Evolutionary conservation across 306 rosid genomes (phyloP).

Genomic region (Cucurbita argyrosperma): DNA sequence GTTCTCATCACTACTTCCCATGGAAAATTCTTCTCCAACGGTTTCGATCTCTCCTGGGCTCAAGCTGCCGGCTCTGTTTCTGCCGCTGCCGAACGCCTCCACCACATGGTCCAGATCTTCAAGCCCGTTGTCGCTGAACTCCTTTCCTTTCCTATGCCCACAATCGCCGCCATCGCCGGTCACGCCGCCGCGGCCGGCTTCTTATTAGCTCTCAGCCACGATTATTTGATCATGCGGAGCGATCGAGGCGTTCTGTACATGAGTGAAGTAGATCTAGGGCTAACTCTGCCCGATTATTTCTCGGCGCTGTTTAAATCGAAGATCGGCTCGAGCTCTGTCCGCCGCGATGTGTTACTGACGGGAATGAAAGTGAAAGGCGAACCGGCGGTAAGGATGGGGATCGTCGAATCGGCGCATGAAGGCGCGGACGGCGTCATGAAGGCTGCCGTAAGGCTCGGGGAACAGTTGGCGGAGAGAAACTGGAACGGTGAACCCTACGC

Average conservation of each 20-base stretch:
- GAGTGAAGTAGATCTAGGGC: conserved; percentile 49
- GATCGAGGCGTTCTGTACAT: conserved; percentile 55
- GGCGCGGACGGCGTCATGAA: conserved; percentile 22
- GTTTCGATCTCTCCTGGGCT: conserved; percentile 67
- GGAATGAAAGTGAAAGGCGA: conserved; percentile 35
- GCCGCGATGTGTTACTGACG: conserved; percentile 32
- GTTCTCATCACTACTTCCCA: conserved; percentile 58
- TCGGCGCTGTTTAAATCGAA: conserved; percentile 22
- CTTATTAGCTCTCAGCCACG: conserved; percentile 42
- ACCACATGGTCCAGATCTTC: conserved; percentile 20
- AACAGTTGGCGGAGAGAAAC: conserved; percentile 24
- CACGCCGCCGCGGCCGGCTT: conserved; percentile 58
- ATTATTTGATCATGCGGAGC: conserved; percentile 43
- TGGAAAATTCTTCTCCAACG: conserved; percentile 62
- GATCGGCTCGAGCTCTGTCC: conserved; percentile 21
- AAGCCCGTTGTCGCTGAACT: conserved; percentile 39
- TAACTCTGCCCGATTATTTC: conserved; percentile 51
- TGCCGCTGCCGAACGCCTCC: conserved; percentile 25
- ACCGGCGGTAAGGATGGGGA: conserved; percentile 43
- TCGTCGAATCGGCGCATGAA: conserved; percentile 52
- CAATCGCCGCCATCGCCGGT: conserved; percentile 53
- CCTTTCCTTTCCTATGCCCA: conserved; percentile 55
- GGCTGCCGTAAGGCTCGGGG: conserved; percentile 41
- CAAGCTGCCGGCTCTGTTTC: conserved; percentile 25
- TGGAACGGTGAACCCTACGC: conserved; percentile 47